Percentiles rank a stretch among this genome's conserved stretches.
Conservation (phyloP, 768 basidiomycete species). For the Mycena indigotica region DNA sequence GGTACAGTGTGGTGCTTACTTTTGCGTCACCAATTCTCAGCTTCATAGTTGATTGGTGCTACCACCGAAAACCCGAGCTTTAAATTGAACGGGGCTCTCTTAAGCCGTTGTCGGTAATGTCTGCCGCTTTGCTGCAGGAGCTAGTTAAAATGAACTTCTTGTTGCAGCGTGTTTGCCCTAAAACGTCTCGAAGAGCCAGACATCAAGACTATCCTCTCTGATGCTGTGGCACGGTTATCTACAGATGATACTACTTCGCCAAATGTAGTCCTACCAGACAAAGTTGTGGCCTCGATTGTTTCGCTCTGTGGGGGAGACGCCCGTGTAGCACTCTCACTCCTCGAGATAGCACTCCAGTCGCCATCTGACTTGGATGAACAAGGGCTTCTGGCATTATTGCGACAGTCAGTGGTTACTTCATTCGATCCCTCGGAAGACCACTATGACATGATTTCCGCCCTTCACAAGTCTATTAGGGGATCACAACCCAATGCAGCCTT, state of each 20-base stretch:
- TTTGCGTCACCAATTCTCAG: background rate
- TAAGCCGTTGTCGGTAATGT: slow-evolving; percentile 74
- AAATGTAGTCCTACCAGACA: slow-evolving; percentile 45
- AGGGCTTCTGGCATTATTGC: slow-evolving; percentile 56
- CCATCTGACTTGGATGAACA: slow-evolving; percentile 43
- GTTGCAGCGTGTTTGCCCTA: slow-evolving; percentile 71
- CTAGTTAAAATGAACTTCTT: slow-evolving; percentile 22
- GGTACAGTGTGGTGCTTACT: slow-evolving; percentile 33
- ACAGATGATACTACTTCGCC: slow-evolving; percentile 21
- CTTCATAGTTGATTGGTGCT: slow-evolving; percentile 67
- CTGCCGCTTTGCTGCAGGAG: slow-evolving; percentile 13
- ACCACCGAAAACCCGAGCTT: slow-evolving; percentile 92
- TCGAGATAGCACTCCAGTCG: slow-evolving; percentile 66
- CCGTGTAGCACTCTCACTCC: slow-evolving; percentile 72
- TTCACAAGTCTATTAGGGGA: slow-evolving; percentile 84
- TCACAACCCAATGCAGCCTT: slow-evolving; percentile 76
- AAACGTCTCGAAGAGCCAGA: slow-evolving; percentile 67
- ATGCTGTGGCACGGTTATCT: slow-evolving; percentile 43
- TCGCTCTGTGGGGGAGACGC: slow-evolving; percentile 70
- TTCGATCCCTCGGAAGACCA: slow-evolving; percentile 76
- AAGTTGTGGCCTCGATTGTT: slow-evolving; percentile 50
- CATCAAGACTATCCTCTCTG: slow-evolving; percentile 56
- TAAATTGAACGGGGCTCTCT: slow-evolving; percentile 69
- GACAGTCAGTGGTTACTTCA: slow-evolving; percentile 62
- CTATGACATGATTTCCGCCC: slow-evolving; percentile 82